Conservation (phyloP, 78 protist genomes). For the Dictyostelium purpureum region DNA sequence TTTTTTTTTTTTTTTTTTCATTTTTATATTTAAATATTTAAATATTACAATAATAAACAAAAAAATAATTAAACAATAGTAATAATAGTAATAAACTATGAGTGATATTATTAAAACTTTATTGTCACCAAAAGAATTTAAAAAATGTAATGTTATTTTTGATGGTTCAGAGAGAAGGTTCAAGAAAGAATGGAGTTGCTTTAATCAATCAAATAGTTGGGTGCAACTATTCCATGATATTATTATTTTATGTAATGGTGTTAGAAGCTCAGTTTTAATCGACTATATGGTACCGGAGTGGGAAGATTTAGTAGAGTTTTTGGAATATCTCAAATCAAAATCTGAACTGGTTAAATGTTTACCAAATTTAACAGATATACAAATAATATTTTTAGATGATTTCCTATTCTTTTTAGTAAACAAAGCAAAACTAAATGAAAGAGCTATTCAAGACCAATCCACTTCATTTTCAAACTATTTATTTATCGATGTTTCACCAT, state of each 20-base stretch:
- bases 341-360: neutral
- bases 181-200: conserved; percentile 10
- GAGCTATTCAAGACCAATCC: neutral
- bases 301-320: conserved; percentile 1
- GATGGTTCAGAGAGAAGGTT: neutral
- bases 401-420: neutral
- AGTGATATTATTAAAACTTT: neutral
- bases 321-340: neutral
- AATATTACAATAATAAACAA: neutral
- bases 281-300: conserved; percentile 14
- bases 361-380: neutral
- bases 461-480: conserved; percentile 5
- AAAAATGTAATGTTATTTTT: neutral
- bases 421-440: neutral
- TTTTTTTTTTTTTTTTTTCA: neutral
- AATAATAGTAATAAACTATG: neutral
- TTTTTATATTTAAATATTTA: neutral
- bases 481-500: neutral
- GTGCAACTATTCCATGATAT: neutral
- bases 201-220: neutral
- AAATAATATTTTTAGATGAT: conserved; percentile 6
- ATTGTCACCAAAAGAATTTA: conserved; percentile 4
- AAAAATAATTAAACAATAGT: too few species aligned
- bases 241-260: neutral
- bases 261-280: neutral